Evolutionary conservation across 2,329 filamentous ascomycete genomes (phyloP).

Genomic region (Curvularia sp.): DNA sequence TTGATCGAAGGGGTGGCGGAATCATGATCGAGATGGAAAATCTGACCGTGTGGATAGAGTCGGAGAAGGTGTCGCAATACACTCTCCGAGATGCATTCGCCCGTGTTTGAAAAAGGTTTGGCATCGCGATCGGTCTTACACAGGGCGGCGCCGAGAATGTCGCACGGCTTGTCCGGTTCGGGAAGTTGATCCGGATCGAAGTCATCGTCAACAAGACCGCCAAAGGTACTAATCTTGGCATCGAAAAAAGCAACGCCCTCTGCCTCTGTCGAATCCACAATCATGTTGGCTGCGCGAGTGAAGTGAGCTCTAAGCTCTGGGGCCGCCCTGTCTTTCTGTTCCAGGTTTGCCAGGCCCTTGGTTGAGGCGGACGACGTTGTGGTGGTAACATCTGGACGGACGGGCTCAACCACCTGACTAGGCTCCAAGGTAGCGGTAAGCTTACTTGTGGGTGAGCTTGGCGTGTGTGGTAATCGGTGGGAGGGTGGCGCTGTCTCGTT

Average conservation of each 20-base stretch:
- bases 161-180: slow-evolving; percentile 45
- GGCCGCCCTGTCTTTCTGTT: slow-evolving; percentile 32
- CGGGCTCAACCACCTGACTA: slow-evolving; percentile 28
- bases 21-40: slow-evolving; percentile 49
- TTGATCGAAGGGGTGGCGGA: slow-evolving; percentile 21
- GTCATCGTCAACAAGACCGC: slow-evolving; percentile 48
- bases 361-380: slow-evolving; percentile 36
- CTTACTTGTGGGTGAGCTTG: slow-evolving; percentile 34
- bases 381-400: slow-evolving; percentile 25
- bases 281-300: slow-evolving; percentile 48
- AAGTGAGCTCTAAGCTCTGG: slow-evolving; percentile 47
- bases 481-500: slow-evolving; percentile 21
- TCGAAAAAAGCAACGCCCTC: slow-evolving; percentile 51
- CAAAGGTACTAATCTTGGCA: slow-evolving; percentile 49
- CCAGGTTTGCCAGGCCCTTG: slow-evolving; percentile 22
- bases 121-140: slow-evolving; percentile 26
- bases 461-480: slow-evolving; percentile 26
- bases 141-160: slow-evolving; percentile 38
- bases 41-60: slow-evolving; percentile 46
- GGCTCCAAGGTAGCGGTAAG: slow-evolving; percentile 29
- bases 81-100: slow-evolving; percentile 41
- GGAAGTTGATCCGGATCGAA: slow-evolving; percentile 39
- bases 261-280: slow-evolving; percentile 48
- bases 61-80: slow-evolving; percentile 44
- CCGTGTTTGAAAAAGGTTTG: slow-evolving; percentile 17